phyloP scores from a whole-genome alignment of 345 rosid genomes.

The Rhizophora apiculata region DNA sequence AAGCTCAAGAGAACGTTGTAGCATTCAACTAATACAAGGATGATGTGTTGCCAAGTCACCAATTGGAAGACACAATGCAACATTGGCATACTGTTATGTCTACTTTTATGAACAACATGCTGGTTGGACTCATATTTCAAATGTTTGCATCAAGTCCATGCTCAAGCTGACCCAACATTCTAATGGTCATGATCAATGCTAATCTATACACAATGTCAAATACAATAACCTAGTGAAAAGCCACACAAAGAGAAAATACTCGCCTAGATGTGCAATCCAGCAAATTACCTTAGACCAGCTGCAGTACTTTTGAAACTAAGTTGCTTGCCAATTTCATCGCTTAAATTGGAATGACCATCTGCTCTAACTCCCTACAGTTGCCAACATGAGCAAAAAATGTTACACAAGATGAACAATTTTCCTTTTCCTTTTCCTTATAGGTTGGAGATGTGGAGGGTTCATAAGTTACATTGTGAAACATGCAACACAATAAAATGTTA shows the following conservation, averaged over 20 bases:
- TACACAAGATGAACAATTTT: neutral
- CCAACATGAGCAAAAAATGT: neutral
- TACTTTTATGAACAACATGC: no score
- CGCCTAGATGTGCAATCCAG: neutral
- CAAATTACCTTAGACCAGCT: conserved; percentile 65
- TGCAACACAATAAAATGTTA: no score
- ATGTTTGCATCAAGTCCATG: neutral
- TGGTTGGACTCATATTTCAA: no score
- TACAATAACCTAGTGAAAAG: neutral
- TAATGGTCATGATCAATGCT: neutral
- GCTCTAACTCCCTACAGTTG: conserved; percentile 64
- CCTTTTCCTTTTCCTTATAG: no score
- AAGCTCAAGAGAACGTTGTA: no score
- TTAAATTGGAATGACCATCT: conserved; percentile 61
- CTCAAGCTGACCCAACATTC: neutral
- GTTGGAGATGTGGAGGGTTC: no score
- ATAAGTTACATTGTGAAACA: no score
- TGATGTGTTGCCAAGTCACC: no score
- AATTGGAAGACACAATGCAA: no score
- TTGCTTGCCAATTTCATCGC: conserved; percentile 71
- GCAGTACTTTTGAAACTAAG: conserved; percentile 75
- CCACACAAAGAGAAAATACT: neutral
- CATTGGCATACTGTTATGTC: no score
- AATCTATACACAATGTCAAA: neutral
- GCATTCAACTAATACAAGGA: no score